phyloP scores from a whole-genome alignment of 202 grass and related monocot species.

The Zizania palustris region DNA sequence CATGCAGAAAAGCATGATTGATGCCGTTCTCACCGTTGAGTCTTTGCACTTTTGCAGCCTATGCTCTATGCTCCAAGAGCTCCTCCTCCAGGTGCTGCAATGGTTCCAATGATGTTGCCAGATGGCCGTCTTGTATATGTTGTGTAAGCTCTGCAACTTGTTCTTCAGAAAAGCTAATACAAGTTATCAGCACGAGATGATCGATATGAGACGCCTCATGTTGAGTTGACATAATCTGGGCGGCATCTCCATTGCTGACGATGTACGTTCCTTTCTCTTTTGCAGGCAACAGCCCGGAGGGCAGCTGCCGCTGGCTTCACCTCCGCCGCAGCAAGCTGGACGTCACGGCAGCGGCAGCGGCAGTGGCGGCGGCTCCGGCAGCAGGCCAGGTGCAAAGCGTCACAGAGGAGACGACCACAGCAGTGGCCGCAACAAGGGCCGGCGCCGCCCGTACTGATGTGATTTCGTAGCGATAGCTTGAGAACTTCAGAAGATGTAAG shows the following conservation, averaged over 20 bases:
- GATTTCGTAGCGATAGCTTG: background rate
- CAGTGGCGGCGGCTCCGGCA: constrained; percentile 4
- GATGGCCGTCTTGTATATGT: constrained; percentile 76
- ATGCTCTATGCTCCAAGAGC: constrained; percentile 52
- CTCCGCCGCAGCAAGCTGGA: constrained; percentile 21
- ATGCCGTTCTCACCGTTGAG: constrained; percentile 29
- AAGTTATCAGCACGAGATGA: background rate
- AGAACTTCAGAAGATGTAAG: background rate
- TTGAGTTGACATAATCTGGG: background rate
- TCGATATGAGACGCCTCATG: constrained; percentile 1
- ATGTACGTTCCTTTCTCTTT: background rate
- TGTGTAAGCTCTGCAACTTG: constrained; percentile 49
- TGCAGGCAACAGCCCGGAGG: constrained; percentile 48
- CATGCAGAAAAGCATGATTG: constrained; percentile 13
- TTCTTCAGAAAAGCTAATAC: constrained; percentile 14
- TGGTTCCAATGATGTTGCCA: constrained; percentile 71
- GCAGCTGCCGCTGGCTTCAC: constrained; percentile 26
- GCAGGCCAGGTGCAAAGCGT: constrained; percentile 24
- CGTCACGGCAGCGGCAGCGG: constrained; percentile 4
- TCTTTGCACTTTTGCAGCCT: constrained; percentile 51
- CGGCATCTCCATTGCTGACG: background rate
- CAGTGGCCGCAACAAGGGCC: constrained; percentile 39
- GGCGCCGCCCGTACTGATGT: constrained; percentile 51
- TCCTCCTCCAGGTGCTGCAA: constrained; percentile 57
- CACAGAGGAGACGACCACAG: constrained; percentile 37